phyloP scores from a whole-genome alignment of 768 basidiomycete species.

The Leccinum barrowsii region DNA sequence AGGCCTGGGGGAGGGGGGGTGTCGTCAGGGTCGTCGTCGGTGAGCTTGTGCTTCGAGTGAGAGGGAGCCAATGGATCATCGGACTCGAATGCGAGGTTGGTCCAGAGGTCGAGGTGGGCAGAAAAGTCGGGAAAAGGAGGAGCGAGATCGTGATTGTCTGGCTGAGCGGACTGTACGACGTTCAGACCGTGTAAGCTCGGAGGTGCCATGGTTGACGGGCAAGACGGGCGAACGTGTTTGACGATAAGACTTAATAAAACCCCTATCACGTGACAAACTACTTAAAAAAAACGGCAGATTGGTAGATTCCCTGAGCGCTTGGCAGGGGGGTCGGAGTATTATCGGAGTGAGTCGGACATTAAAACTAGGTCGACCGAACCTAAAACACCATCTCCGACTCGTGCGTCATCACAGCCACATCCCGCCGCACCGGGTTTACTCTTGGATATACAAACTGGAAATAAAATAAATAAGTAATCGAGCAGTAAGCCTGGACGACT shows the following conservation, averaged over 20 bases:
- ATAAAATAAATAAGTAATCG: not conserved
- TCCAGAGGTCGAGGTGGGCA: constrained; percentile 82
- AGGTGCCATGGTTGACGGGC: constrained; percentile 45
- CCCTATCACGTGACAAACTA: constrained; percentile 9
- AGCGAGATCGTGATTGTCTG: constrained; percentile 51
- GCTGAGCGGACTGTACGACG: constrained; percentile 57
- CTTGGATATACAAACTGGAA: constrained; percentile 80
- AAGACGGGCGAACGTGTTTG: not conserved
- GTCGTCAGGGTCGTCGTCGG: constrained; percentile 33
- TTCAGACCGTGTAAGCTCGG: constrained; percentile 76
- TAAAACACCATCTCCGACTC: constrained; percentile 61
- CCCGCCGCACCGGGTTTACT: constrained; percentile 68
- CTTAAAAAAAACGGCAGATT: not conserved
- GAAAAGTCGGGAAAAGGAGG: constrained; percentile 69
- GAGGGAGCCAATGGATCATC: constrained; percentile 56
- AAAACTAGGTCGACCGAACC: not conserved
- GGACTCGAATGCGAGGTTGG: constrained; percentile 73
- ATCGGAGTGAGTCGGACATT: not conserved
- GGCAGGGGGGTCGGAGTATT: too few species aligned
- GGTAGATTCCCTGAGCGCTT: too few species aligned
- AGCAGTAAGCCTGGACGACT: constrained; percentile 21
- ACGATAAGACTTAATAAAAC: constrained; percentile 15
- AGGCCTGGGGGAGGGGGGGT: constrained; percentile 14
- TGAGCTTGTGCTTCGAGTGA: constrained; percentile 33
- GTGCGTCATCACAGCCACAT: constrained; percentile 84